Percentiles rank a stretch among this genome's conserved stretches.
Evolutionary conservation across 352 stramenopile genomes (phyloP).

Genomic region (Phytophthora fragariae): DNA sequence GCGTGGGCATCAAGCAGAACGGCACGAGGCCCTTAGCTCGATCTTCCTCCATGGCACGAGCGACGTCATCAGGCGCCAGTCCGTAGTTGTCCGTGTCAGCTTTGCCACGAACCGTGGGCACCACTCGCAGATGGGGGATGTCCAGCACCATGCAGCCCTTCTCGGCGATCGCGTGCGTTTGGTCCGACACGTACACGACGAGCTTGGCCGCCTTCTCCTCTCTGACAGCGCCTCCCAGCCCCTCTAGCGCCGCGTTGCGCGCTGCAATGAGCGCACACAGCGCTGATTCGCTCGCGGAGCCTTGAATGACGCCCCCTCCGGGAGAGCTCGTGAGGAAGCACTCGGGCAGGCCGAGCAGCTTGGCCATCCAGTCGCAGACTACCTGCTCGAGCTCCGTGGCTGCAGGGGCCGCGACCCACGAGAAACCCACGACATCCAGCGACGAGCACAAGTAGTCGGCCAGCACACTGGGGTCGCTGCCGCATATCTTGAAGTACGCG

Average conservation of each 20-base stretch:
- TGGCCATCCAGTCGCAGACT: slow-evolving; percentile 75
- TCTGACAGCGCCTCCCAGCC: slow-evolving; percentile 43
- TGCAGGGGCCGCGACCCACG: slow-evolving; percentile 64
- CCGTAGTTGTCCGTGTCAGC: slow-evolving; percentile 61
- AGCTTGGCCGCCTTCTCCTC: slow-evolving; percentile 50
- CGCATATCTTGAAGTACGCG: slow-evolving; percentile 68
- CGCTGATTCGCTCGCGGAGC: slow-evolving; percentile 66
- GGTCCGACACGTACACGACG: slow-evolving; percentile 72
- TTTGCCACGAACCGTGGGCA: slow-evolving; percentile 57
- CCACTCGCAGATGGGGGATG: slow-evolving; percentile 58
- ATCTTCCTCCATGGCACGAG: slow-evolving; percentile 59
- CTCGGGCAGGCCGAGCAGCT: slow-evolving; percentile 61
- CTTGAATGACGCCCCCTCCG: slow-evolving; percentile 76
- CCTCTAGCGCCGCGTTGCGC: slow-evolving; percentile 47
- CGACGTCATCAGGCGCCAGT: slow-evolving; percentile 56
- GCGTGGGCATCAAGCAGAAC: slow-evolving; percentile 67
- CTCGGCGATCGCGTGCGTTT: slow-evolving; percentile 72
- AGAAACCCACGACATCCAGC: slow-evolving; percentile 70
- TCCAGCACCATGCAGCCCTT: slow-evolving; percentile 80
- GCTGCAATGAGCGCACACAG: slow-evolving; percentile 57
- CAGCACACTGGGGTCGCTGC: slow-evolving; percentile 59
- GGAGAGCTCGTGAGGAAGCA: slow-evolving; percentile 60
- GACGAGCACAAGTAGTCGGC: slow-evolving; percentile 64
- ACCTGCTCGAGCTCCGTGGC: slow-evolving; percentile 76
- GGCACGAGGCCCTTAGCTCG: slow-evolving; percentile 57